Evolutionary conservation across 2,329 filamentous ascomycete species (phyloP).

Genomic region (Talaromyces sp.): DNA sequence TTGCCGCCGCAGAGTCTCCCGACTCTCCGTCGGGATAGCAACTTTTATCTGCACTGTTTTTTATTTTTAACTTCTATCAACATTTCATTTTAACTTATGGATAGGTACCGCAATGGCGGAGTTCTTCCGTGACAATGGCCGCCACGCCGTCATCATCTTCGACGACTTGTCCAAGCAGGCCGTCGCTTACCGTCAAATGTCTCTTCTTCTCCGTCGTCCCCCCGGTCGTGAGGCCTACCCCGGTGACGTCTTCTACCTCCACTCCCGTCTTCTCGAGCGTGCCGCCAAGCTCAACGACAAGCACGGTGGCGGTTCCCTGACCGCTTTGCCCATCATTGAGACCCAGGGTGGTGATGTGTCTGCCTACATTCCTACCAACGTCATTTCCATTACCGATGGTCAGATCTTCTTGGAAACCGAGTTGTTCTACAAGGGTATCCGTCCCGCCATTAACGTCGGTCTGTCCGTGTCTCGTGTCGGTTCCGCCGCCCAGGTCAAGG

Average conservation of each 20-base stretch:
- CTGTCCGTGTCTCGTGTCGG: slow-evolving; percentile 99
- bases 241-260: slow-evolving; percentile 98
- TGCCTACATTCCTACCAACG: slow-evolving; percentile 99
- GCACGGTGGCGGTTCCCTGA: slow-evolving; percentile 92
- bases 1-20: slow-evolving; percentile 14
- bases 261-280: slow-evolving; percentile 98
- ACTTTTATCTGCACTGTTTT: slow-evolving; percentile 10
- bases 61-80: background rate
- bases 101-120: slow-evolving; percentile 52
- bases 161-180: slow-evolving; percentile 98
- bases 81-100: background rate
- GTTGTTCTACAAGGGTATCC: slow-evolving; percentile 99
- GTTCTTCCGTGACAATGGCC: slow-evolving; percentile 76
- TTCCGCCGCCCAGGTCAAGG: slow-evolving; percentile 98
- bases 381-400: slow-evolving; percentile 99
- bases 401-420: slow-evolving; percentile 99
- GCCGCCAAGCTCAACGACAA: slow-evolving; percentile 98
- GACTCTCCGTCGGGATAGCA: slow-evolving; percentile 2
- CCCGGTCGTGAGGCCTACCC: slow-evolving; percentile 99
- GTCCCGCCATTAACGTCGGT: slow-evolving; percentile 99
- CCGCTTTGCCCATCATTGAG: slow-evolving; percentile 95
- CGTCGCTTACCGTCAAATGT: slow-evolving; percentile 98
- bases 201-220: slow-evolving; percentile 91
- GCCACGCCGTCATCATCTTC: slow-evolving; percentile 84
- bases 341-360: slow-evolving; percentile 99